Percentiles rank a stretch among this genome's conserved stretches.
These are phyloP conservation scores for Talaromyces islandicus DNA, from an alignment of 2,329 filamentous ascomycete species.

Conservation along the genomic window DNA sequence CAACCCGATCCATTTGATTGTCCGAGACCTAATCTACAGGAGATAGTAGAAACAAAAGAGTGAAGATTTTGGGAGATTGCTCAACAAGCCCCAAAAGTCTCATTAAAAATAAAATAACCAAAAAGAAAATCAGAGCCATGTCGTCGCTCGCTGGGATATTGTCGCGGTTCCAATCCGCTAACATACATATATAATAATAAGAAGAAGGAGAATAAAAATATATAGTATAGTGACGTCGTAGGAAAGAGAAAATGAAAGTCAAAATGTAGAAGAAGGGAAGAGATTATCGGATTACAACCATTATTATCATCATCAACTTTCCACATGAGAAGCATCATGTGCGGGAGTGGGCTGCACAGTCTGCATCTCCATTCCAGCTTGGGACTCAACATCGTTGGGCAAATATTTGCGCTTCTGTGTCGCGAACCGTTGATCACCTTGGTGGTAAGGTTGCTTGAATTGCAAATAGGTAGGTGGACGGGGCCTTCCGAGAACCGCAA, in stretches of 20 bases:
- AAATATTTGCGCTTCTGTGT: conserved; percentile 49
- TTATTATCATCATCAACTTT: conserved; percentile 7
- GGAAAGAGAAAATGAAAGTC: conserved; percentile 1
- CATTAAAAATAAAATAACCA: background rate
- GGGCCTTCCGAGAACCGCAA: conserved; percentile 74
- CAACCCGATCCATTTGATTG: too few relatives aligned
- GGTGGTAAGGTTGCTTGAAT: conserved; percentile 71
- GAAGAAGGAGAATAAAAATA: background rate
- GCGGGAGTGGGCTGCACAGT: conserved; percentile 37
- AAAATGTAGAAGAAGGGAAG: conserved; percentile 13
- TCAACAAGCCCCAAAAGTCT: background rate
- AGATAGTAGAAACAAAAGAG: background rate
- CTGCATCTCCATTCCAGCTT: conserved; percentile 68
- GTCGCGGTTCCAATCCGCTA: background rate
- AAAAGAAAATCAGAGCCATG: background rate
- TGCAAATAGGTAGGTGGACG: conserved; percentile 81
- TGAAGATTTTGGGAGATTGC: background rate
- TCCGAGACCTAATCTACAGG: background rate
- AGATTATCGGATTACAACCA: background rate
- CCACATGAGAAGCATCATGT: background rate
- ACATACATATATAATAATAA: background rate
- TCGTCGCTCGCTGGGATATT: background rate
- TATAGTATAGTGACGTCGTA: conserved; percentile 4
- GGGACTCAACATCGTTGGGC: conserved; percentile 44
- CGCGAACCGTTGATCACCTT: conserved; percentile 81